Evolutionary conservation across 2,329 filamentous ascomycete species (phyloP), one percentile per base, ranked within the genome.

Genomic region (Curvularia lunata): DNA sequence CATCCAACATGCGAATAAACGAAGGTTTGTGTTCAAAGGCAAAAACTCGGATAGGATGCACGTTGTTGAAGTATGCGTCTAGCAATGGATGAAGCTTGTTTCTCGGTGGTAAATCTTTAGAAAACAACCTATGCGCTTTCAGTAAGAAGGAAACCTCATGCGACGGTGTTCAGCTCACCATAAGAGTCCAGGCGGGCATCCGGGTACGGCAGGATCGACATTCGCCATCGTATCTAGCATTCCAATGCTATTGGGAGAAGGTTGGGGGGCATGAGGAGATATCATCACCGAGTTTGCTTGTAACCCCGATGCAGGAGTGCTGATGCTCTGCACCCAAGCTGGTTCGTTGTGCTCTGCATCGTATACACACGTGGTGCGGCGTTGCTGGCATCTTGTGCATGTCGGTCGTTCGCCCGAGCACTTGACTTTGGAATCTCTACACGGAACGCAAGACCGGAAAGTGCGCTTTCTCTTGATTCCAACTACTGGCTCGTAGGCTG

Each of bases 1-100:
- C 71, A 40, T 74, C 71, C 12, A 74, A 62, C 70, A 73, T 72
- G 0, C 71, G 66, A 57, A 74, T 71, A 43, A 74, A 74, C 0
- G 71, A 70, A 3, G 71, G 71, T 34, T 72, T 72, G 32, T 74
- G 71, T 30, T 72, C 69, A 28, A 71, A 71, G 1, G 70, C 70
- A 18, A 73, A 73, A 1, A 71, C 66, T 4, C 65, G 60, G 19
- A 70, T 60, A 1, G 68, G 69, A 45, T 72, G 67, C 5, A 73
- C 65, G 46, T 74, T 74, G 49, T 70, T 72, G 55, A 74, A 74
- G 50, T 72, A 74, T 5, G 67, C 64, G 46, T 74, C 71, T 1
- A 74, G 57, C 18, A 74, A 53, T 0, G 62, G 63, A 41, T 72
- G 71, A 8, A 74, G 45, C 34, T 68, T 68, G 8, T 58, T 51